Base-by-base conservation (phyloP, 2,329 filamentous ascomycete genomes). In the Xylaria sp. region DNA sequence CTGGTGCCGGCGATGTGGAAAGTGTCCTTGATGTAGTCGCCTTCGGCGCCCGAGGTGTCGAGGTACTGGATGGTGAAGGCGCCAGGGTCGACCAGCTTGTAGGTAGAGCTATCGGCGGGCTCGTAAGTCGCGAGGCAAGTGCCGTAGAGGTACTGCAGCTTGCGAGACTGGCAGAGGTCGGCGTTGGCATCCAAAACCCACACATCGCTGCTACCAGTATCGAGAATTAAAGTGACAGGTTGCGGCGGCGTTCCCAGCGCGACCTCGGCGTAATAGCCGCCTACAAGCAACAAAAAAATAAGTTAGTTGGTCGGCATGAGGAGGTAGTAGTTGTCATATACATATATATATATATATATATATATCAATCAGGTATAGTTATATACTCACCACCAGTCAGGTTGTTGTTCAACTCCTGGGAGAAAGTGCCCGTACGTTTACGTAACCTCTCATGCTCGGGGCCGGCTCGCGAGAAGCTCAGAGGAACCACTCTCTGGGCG, bases 161-260 rank as follows among this genome's bases (percentile, higher is more conserved):
- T 21, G 0, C 11, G 17, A 54, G 79, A 82, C 14, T 72, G 77
- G 74, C 83, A 85, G 32, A 84, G 79, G 72, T 80, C 75, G 17
- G 81, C 79, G 30, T 74, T 56, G 69, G 73, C 62, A 65, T 78
- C 72, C 69, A 86, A 79, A 50, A 90, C 80, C 88, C 88, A 90
- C 3, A 88, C 84, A 75, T 90, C 89, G 71, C 85, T 88, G 76
- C 86, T 89, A 32, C 88, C 89, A 2, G 88, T 90, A 77, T 90
- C 88, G 69, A 90, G 82, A 61, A 87, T 81, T 72, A 90, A 81
- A 61, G 78, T 81, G 58, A 89, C 77, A 2, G 78, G 76, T 77
- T 90, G 88, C 0, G 81, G 79, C 0, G 89, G 89, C 0, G 87
- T 89, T 58, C 89, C 89, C 50, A 90, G 78, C n/a, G 80, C 79